These are phyloP conservation scores for Neurospora tetrasperma DNA, from an alignment of 495 filamentous ascomycete species.

Conservation along the genomic window DNA sequence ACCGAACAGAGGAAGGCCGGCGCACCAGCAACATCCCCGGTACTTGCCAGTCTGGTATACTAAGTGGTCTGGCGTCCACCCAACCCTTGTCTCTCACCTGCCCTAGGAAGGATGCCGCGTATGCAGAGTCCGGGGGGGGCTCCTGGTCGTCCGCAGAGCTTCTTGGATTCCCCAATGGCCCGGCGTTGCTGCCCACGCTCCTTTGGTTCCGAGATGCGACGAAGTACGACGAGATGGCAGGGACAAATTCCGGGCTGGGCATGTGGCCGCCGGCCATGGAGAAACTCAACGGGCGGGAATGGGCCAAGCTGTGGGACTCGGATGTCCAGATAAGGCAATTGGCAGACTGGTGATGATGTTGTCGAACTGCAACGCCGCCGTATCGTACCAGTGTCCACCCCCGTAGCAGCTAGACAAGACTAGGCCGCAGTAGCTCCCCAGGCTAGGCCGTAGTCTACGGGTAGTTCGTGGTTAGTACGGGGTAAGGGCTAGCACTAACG, in stretches of 20 bases:
- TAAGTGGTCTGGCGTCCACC: neutral
- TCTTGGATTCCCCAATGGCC: neutral
- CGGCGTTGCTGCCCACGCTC: neutral
- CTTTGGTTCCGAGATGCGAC: neutral
- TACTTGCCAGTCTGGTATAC: conserved; percentile 1
- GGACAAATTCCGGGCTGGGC: neutral
- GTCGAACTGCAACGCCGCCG: neutral
- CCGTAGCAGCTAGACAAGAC: neutral
- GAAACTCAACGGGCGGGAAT: neutral
- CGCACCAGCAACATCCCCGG: conserved; percentile 2
- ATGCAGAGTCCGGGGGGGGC: neutral
- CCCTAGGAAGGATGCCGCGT: neutral
- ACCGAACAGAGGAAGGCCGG: neutral
- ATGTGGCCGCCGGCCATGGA: neutral
- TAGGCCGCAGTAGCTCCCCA: neutral
- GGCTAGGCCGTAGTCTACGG: neutral
- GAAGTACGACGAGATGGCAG: neutral
- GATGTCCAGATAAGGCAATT: neutral
- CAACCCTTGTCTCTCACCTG: neutral
- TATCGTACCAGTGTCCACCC: neutral
- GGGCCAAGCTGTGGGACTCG: neutral
- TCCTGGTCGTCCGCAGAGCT: neutral
- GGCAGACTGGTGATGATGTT: neutral
- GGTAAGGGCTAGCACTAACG: neutral
- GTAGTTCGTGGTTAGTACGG: neutral